Evolutionary conservation across 139 green algal species (phyloP), one percentile per base, ranked within the genome.

Genomic region (Penium margaritaceum): DNA sequence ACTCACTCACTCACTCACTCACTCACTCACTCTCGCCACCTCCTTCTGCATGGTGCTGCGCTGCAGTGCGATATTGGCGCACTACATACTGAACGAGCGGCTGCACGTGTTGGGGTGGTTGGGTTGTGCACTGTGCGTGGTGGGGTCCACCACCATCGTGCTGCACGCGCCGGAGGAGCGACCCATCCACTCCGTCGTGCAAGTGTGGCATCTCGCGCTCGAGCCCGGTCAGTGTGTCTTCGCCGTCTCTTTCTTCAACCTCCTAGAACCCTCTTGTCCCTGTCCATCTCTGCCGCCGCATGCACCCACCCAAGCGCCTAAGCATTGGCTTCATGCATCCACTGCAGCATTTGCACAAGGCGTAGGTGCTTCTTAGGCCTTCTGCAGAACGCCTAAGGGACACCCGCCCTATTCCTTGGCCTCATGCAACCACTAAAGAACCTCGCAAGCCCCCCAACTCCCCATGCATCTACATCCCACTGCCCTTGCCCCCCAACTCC

Each of bases 41-140:
- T n/a, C n/a, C n/a, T n/a, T n/a, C n/a, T n/a, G n/a, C n/a, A n/a
- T n/a, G n/a, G n/a, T n/a, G n/a, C n/a, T 5, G 29, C 35, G 14
- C 14, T 53, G 57, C 66, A 96, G 87, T 70, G 93, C 93, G 2
- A 78, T 97, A 15, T 85, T 98, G 46, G 91, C 94, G 7, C 90
- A 98, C 84, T 75, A 86, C 14, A 70, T 97, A 27, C 85, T 98
- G 21, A 89, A 89, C 17, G 93, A 98, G 81, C 82, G 83, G 70
- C 84, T 98, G 4, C 95, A 96, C 75, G 72, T 91, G 38, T 94
- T 97, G 79, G 94, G 93, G n/a, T 84, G 91, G 51, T 71, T 96
- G 67, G 93, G 93, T 2, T 96, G 92, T 68, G 65, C 89, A 33
- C 88, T 98, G 37, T 98, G 93, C 83, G 89, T 98, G 34, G 88